Evolutionary conservation across 2,329 filamentous ascomycete genomes (phyloP), one percentile per base, ranked within the genome.

Genomic region (Aspergillus udagawae): DNA sequence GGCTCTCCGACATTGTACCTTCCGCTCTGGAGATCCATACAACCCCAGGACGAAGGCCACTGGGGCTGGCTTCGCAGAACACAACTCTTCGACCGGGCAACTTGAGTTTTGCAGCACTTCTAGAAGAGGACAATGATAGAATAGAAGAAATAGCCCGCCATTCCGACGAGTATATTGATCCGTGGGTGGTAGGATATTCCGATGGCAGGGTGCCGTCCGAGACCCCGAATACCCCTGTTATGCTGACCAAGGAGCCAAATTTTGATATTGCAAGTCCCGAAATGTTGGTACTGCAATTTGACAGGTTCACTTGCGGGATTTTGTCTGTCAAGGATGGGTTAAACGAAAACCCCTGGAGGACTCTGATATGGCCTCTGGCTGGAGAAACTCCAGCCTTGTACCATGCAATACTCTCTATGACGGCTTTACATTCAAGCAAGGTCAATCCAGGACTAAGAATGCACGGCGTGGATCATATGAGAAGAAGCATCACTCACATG

Each of bases 341-440:
- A 6, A 83, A 79, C 1, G 87, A 90, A 64, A 90, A 90, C 66
- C 87, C 87, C 2, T 90, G 87, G 87, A 80, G 86, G 28, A 89
- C 82, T 5, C 75, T 88, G 49, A 78, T 90, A n/a, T 88, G 86
- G 85, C 87, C 87, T 1, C 72, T 90, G 50, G 84, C 86, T 3
- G 80, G 79, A 62, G 79, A 85, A 50, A 87, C 82, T 3, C 84
- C 85, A 2, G 86, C 86, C 2, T 73, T 90, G 38, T 86, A 85
- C 62, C 85, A 90, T 73, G 87, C 87, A 3, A 81, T 90, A 54
- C 82, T 83, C 45, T 86, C 86, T 3, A 83, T 90, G 79, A 86
- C 87, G 1, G 86, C 86, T 1, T 90, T 89, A 64, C 87, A 90
- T 66, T 83, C 82, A 12, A 83, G 82, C 21, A 83, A 82, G 57